Evolutionary conservation across 257 asterid genomes (phyloP).

Genomic region (Ehretia macrophylla): DNA sequence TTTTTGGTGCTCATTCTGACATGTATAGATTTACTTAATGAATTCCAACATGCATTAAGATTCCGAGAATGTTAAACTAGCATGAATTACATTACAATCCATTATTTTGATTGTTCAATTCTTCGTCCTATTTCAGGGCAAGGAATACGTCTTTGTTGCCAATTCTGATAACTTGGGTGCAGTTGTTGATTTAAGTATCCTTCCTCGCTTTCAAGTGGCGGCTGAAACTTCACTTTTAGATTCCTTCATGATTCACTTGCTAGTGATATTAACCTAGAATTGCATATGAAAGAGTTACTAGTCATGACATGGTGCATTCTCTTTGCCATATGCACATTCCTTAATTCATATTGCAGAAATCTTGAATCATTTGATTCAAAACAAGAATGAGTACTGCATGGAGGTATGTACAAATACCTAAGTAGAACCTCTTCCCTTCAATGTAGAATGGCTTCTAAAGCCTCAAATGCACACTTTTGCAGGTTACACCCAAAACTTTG

Average conservation of each 20-base stretch:
- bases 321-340: conserved; percentile 22
- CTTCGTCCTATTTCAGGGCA: conserved; percentile 53
- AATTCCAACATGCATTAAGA: background rate
- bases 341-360: conserved; percentile 69
- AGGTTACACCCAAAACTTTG: conserved; percentile 99
- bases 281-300: too few relatives aligned
- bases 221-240: background rate
- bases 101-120: background rate
- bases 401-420: conserved; percentile 49
- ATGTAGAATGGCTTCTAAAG: conserved; percentile 3
- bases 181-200: conserved; percentile 97
- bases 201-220: conserved; percentile 12
- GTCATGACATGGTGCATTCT: background rate
- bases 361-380: conserved; percentile 72
- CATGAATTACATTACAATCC: background rate
- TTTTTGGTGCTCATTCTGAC: background rate
- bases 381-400: conserved; percentile 98
- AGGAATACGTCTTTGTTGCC: conserved; percentile 88
- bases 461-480: conserved; percentile 19
- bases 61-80: background rate
- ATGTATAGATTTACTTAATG: background rate
- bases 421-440: conserved; percentile 1
- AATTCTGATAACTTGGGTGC: conserved; percentile 99
- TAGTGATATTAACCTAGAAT: background rate
- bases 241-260: background rate